Evolutionary conservation across 768 basidiomycete species (phyloP).

Genomic region (Mycena leptocephala): DNA sequence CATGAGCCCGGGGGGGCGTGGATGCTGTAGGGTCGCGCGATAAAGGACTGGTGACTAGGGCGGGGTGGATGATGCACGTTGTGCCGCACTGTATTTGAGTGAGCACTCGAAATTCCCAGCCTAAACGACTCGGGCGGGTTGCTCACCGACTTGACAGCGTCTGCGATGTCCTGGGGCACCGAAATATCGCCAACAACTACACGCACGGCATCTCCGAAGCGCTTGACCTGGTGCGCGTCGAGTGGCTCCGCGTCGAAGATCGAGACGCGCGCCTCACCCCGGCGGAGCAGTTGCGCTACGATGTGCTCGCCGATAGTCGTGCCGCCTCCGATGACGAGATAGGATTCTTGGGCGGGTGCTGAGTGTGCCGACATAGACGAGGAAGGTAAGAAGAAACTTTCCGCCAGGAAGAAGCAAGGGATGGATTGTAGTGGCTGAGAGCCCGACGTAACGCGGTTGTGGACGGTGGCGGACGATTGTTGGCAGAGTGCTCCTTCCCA

Average conservation of each 20-base stretch:
- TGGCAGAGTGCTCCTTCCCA: no score
- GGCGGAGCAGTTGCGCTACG: slow-evolving; percentile 59
- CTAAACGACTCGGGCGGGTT: no score
- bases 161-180: slow-evolving; percentile 51
- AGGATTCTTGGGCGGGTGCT: slow-evolving; percentile 47
- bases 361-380: no score
- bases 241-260: slow-evolving; percentile 63
- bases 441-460: no score
- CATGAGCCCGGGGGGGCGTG: slow-evolving; percentile 10
- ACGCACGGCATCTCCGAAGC: slow-evolving; percentile 39
- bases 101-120: no score
- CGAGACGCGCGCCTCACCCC: slow-evolving; percentile 57
- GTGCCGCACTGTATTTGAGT: slow-evolving; percentile 47
- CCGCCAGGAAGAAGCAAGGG: no score
- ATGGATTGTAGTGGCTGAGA: no score
- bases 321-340: slow-evolving; percentile 67
- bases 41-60: slow-evolving; percentile 56
- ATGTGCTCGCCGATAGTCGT: slow-evolving; percentile 62
- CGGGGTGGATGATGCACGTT: slow-evolving; percentile 68
- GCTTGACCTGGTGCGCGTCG: slow-evolving; percentile 48
- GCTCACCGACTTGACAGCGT: slow-evolving; percentile 56
- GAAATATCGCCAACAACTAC: slow-evolving; percentile 66
- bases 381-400: no score
- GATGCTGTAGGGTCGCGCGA: slow-evolving; percentile 42
- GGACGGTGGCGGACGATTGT: no score